Conservation (phyloP, 257 asterid genomes). For the Scutellaria barbata region DNA sequence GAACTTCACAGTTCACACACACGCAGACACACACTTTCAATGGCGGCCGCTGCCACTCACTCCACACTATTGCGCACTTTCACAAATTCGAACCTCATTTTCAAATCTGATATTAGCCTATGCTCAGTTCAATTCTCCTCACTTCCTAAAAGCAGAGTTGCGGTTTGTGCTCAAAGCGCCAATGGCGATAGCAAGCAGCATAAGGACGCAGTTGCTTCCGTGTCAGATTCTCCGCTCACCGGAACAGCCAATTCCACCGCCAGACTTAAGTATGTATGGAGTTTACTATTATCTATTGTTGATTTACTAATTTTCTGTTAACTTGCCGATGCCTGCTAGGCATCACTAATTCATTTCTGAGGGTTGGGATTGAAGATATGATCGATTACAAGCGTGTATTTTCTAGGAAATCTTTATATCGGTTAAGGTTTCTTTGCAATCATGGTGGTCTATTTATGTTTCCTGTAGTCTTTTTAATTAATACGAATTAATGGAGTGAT, state of each 20-base stretch:
- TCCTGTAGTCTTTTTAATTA: background rate
- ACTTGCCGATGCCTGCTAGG: too few relatives aligned
- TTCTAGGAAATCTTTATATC: background rate
- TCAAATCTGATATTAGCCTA: constrained; percentile 19
- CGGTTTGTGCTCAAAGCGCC: constrained; percentile 51
- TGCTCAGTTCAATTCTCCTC: constrained; percentile 30
- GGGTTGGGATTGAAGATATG: constrained; percentile 19
- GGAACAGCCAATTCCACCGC: constrained; percentile 38
- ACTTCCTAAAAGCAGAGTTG: constrained; percentile 34
- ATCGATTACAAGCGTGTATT: background rate
- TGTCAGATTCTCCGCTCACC: constrained; percentile 44
- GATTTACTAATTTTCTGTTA: background rate
- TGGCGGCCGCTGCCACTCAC: constrained; percentile 56
- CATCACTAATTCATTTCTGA: background rate
- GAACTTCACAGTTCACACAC: too few relatives aligned
- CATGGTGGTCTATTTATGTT: constrained; percentile 2
- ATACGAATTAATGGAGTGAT: background rate
- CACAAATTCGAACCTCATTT: constrained; percentile 25
- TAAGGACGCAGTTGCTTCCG: constrained; percentile 40
- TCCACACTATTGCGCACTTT: constrained; percentile 34
- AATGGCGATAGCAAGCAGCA: constrained; percentile 44
- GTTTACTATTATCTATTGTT: background rate
- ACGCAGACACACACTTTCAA: constrained; percentile 29
- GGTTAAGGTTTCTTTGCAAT: background rate
- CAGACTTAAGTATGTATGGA: constrained; percentile 36